These are phyloP conservation scores for Mucor piriformis DNA, from an alignment of 371 early-diverging fungal genomes.

Conservation along the genomic window DNA sequence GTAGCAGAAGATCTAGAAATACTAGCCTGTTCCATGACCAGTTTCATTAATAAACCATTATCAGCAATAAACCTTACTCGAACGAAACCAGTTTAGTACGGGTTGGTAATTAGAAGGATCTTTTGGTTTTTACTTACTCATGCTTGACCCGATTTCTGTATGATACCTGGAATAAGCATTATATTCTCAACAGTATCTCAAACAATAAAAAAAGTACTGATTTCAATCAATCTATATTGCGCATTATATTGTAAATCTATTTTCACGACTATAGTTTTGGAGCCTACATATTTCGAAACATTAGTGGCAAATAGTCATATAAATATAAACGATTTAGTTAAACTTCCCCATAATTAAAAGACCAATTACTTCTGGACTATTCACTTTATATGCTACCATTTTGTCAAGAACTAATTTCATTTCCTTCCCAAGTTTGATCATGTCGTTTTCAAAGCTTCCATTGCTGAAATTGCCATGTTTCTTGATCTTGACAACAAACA, in stretches of 20 bases:
- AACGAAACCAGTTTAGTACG: slow-evolving; percentile 7
- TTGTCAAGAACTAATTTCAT: slow-evolving; percentile 20
- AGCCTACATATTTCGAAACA: background rate
- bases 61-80: slow-evolving; percentile 5
- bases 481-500: slow-evolving; percentile 23
- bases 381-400: slow-evolving; percentile 15
- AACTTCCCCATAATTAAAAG: slow-evolving; percentile 14
- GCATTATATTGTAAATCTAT: slow-evolving; percentile 5
- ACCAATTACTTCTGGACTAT: slow-evolving; percentile 14
- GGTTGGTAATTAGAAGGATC: background rate
- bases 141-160: background rate
- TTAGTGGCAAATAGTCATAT: too few species aligned
- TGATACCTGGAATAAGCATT: slow-evolving; percentile 4
- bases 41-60: background rate
- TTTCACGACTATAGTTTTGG: background rate
- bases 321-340: background rate
- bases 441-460: slow-evolving; percentile 8
- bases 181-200: background rate
- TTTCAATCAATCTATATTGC: slow-evolving; percentile 7
- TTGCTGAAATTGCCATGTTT: slow-evolving; percentile 19
- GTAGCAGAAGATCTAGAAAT: background rate
- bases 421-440: slow-evolving; percentile 21
- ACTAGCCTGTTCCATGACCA: background rate
- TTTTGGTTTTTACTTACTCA: background rate
- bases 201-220: background rate